Base-by-base conservation (phyloP, 768 basidiomycete genomes). In the Holtermannia corniformis region DNA sequence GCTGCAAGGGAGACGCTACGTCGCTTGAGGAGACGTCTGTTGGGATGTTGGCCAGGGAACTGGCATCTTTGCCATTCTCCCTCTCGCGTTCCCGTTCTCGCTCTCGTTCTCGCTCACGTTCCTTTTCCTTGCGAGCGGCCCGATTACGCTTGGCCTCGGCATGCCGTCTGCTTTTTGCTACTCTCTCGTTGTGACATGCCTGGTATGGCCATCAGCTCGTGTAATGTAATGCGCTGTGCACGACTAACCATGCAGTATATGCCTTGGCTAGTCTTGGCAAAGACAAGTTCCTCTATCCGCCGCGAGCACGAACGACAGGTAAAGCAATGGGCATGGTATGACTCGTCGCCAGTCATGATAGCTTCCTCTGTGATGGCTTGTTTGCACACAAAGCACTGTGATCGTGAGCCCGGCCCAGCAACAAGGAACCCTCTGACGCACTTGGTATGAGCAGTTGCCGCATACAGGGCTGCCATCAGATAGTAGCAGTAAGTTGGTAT, bases 261-360 rank as follows among this genome's bases (percentile, higher is more conserved):
- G 50, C 95, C 95, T 65, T 95, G 88, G 55, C 83, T 87, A 0
- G 95, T 97, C 77, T 97, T 97, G 54, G 95, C 95, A 59, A 96
- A 99, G 52, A 97, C 90, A 49, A 97, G 81, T 71, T 99, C 95
- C 73, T 97, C 92, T 58, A 99, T 99, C 52, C 89, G 80, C 68
- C 86, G 85, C 71, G 81, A 82, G 76, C 95, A 99, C 48, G 90
- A 85, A 65, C 88, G 85, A 76, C 95, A 99, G 62, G 93, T 92
- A 78, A 99, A 99, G 75, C 95, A 99, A 59, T 91, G 86, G 4
- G 95, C 92, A 70, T 97, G 95, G 64, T 97, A 99, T 0, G 90
- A 89, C 70, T 97, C 95, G 73, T 99, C 91, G 47, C 76, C 95
- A 5, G 95, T 93, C 88, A 99, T 96, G 72, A 97, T 96, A 10